Conservation (phyloP, 2,329 filamentous ascomycete genomes). For the Xylariaceae sp. region DNA sequence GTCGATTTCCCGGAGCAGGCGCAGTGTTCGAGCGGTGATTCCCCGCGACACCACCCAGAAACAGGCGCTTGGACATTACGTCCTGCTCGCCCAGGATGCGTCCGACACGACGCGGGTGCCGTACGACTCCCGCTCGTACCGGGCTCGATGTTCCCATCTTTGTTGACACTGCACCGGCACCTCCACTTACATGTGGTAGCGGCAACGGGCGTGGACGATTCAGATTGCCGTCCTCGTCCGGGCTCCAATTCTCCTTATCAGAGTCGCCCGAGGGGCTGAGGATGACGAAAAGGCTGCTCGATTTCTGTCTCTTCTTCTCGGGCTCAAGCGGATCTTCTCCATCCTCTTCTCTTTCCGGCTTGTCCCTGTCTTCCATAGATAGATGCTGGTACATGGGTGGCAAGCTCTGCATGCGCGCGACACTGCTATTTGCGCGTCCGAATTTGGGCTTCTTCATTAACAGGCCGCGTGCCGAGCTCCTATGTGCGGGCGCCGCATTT, state of each 20-base stretch:
- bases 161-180: constrained; percentile 6
- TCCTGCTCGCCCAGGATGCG: constrained; percentile 50
- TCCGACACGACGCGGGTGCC: constrained; percentile 49
- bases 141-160: constrained; percentile 17
- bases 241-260: constrained; percentile 93
- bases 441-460: constrained; percentile 68
- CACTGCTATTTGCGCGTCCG: constrained; percentile 64
- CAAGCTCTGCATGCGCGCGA: constrained; percentile 63
- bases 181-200: not conserved
- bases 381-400: constrained; percentile 26
- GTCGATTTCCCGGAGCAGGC: constrained; percentile 42
- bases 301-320: constrained; percentile 41
- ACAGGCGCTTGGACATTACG: constrained; percentile 37
- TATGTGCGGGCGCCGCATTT: constrained; percentile 57
- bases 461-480: constrained; percentile 36
- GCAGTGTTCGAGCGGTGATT: constrained; percentile 47
- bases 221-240: constrained; percentile 53
- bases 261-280: constrained; percentile 68
- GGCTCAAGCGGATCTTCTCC: constrained; percentile 29
- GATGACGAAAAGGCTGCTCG: constrained; percentile 50
- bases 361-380: constrained; percentile 16
- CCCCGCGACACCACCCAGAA: constrained; percentile 33
- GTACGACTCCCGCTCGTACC: no score
- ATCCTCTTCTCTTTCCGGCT: constrained; percentile 38
- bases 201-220: constrained; percentile 12